Conservation (phyloP, 2,329 filamentous ascomycete species). For the Alternaria atra region DNA sequence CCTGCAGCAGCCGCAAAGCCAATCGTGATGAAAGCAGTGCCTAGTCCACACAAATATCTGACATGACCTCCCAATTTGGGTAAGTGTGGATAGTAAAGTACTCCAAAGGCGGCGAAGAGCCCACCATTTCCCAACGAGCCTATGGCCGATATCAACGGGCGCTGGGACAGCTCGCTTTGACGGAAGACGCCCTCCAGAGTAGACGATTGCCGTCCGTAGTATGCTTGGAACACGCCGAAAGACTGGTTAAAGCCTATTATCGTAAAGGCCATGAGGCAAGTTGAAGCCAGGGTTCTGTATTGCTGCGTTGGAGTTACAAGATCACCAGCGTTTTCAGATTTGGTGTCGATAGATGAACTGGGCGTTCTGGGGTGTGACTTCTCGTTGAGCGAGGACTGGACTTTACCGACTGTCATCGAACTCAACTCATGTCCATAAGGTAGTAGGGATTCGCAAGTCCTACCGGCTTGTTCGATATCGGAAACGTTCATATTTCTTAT, state of each 20-base stretch:
- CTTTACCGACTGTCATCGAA: neutral
- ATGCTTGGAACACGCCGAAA: constrained; percentile 29
- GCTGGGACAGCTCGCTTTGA: constrained; percentile 14
- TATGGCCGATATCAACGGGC: constrained; percentile 28
- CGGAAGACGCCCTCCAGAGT: constrained; percentile 23
- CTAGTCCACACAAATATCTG: constrained; percentile 22
- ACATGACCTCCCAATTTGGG: constrained; percentile 29
- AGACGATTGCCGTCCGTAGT: constrained; percentile 29
- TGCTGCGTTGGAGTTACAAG: constrained; percentile 27
- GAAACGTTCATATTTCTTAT: neutral
- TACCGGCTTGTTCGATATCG: neutral
- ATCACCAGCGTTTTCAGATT: constrained; percentile 16
- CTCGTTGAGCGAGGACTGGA: neutral
- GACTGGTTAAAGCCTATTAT: constrained; percentile 29
- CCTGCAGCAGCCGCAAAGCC: constrained; percentile 25
- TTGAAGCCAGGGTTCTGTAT: constrained; percentile 20
- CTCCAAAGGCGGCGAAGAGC: constrained; percentile 25
- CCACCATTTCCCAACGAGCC: constrained; percentile 33
- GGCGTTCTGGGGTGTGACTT: neutral
- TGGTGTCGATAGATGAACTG: neutral
- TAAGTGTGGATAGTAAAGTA: constrained; percentile 29
- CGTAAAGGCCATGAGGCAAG: constrained; percentile 25
- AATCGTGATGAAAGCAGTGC: constrained; percentile 21
- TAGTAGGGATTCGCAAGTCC: neutral
- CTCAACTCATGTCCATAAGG: neutral